Conservation (phyloP, 2,329 filamentous ascomycete species). For the Colletotrichum tabaci region DNA sequence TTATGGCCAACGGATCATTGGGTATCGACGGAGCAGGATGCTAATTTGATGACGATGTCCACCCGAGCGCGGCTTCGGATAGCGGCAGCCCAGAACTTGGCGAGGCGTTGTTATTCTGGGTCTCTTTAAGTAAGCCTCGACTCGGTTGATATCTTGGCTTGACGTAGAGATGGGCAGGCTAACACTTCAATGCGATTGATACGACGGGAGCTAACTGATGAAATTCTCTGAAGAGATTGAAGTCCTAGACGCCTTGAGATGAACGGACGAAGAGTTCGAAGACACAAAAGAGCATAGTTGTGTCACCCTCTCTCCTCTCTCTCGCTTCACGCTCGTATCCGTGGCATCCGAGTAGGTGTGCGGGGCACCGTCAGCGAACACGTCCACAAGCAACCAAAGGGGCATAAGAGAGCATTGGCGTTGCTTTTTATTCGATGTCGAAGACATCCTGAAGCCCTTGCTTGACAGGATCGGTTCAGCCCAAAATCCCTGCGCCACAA, state of each 20-base stretch:
- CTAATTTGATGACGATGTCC: neutral
- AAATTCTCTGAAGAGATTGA: neutral
- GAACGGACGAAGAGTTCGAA: neutral
- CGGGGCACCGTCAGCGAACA: neutral
- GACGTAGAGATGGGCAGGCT: neutral
- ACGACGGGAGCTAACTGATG: neutral
- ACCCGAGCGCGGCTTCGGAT: neutral
- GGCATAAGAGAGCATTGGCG: neutral
- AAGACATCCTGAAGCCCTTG: neutral
- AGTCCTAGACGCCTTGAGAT: neutral
- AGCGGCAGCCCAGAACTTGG: slow-evolving; percentile 12
- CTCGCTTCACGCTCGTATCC: no score
- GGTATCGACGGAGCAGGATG: neutral
- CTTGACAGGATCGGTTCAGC: neutral
- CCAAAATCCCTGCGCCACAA: slow-evolving; percentile 1
- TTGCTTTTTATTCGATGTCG: neutral
- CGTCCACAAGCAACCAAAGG: neutral
- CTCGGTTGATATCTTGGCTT: neutral
- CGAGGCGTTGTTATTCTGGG: neutral
- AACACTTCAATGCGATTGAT: neutral
- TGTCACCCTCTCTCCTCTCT: no score
- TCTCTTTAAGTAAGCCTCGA: neutral
- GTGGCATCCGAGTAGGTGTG: neutral
- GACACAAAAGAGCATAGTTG: neutral
- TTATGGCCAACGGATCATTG: neutral